Base-by-base conservation (phyloP, 371 early-diverging fungal genomes). In the Chytridium lagenaria region DNA sequence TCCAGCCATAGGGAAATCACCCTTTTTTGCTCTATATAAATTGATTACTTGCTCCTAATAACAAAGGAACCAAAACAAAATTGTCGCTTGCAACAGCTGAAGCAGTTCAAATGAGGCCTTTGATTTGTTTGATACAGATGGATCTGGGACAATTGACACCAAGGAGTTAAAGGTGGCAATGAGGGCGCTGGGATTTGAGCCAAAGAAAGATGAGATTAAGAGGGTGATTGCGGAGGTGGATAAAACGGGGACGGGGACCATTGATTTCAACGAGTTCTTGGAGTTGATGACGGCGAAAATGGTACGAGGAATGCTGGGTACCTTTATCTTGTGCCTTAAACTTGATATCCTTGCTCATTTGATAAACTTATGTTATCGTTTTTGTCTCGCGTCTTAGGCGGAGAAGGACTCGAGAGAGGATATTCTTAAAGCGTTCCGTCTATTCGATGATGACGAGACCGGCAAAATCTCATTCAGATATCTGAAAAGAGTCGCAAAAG, bases 361-460 rank as follows among this genome's bases (percentile, higher is more conserved):
- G n/a, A n/a, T n/a, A n/a, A n/a, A n/a, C n/a, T n/a, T n/a, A n/a
- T n/a, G n/a, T n/a, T n/a, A n/a, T n/a, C n/a, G n/a, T n/a, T 57
- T 15, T 28, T 49, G 15, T 49, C 50, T n/a, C 50, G 12, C n/a
- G 12, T 15, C n/a, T 12, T 33, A 77, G 77, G 64, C 77, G 16
- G 83, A 85, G 61, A 75, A 80, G 57, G 84, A 88, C 73, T 85
- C 86, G 28, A 78, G 83, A 59, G 86, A 88, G 15, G 93, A 93
- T 55, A 83, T 92, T 26, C 73, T 84, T 2, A 86, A 86, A 55
- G 88, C 90, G 22, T 94, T 93, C 79, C 81, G 83, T 15, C 81
- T 89, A 12, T 92, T 93, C 80, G 93, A 93, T 75, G 88, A 88
- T 72, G 89, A 92, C 67, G 84, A 86, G 22, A 92, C 90, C 50